phyloP scores from a whole-genome alignment of 352 stramenopile genomes.

The Phytophthora kernoviae region DNA sequence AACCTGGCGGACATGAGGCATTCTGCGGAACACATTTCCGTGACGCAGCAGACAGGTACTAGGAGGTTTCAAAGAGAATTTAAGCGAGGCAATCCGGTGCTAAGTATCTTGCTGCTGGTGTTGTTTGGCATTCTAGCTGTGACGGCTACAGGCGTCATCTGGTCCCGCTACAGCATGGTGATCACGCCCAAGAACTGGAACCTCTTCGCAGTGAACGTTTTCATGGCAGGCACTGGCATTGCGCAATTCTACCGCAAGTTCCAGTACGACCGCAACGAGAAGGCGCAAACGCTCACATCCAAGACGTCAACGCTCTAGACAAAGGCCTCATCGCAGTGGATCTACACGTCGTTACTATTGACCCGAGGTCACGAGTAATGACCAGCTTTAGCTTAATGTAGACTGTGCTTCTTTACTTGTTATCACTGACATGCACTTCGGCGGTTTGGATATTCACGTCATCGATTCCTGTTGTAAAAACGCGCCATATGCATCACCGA shows the following conservation, averaged over 20 bases:
- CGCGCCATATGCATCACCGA: no score
- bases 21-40: conserved; percentile 79
- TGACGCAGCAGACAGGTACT: conserved; percentile 73
- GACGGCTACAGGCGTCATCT: conserved; percentile 84
- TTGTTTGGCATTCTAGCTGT: conserved; percentile 64
- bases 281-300: conserved; percentile 1
- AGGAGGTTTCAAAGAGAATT: no score
- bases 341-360: no score
- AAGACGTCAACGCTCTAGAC: conserved; percentile 8
- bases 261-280: conserved; percentile 38
- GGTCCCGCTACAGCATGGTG: conserved; percentile 86
- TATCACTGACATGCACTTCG: no score
- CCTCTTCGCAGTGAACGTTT: conserved; percentile 87
- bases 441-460: no score
- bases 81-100: no score
- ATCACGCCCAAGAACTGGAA: conserved; percentile 92
- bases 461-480: no score
- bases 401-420: no score
- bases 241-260: conserved; percentile 85
- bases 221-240: conserved; percentile 83
- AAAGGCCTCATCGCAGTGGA: no score
- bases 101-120: not conserved
- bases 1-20: conserved; percentile 88
- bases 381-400: no score
- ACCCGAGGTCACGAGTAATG: no score